phyloP scores from a whole-genome alignment of 2,329 filamentous ascomycete genomes.

The Talaromyces atroroseus region DNA sequence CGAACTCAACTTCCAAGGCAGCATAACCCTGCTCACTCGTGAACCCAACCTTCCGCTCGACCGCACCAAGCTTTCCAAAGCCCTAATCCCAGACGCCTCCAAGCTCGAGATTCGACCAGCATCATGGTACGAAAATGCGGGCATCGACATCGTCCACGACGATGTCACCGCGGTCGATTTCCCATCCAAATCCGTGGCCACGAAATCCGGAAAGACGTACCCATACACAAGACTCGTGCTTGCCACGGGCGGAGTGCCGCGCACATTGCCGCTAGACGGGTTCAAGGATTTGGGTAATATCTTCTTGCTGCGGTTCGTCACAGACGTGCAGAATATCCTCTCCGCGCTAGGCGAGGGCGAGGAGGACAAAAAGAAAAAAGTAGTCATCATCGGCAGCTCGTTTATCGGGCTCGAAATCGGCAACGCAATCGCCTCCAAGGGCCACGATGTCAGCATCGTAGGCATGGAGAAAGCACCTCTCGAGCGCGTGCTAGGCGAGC shows the following conservation, averaged over 20 bases:
- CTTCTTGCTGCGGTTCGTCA: conserved; percentile 73
- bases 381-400: conserved; percentile 84
- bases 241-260: conserved; percentile 77
- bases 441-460: conserved; percentile 78
- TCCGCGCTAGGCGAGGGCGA: conserved; percentile 58
- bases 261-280: conserved; percentile 69
- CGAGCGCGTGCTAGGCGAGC: conserved; percentile 74
- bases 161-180: conserved; percentile 75
- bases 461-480: conserved; percentile 84
- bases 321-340: conserved; percentile 72
- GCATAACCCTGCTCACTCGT: conserved; percentile 74
- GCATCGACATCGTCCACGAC: conserved; percentile 52
- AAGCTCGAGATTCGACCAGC: conserved; percentile 74
- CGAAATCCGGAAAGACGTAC: conserved; percentile 64
- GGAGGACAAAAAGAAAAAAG: conserved; percentile 70
- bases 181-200: conserved; percentile 63
- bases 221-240: conserved; percentile 84
- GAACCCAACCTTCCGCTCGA: conserved; percentile 88
- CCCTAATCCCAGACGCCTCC: conserved; percentile 70
- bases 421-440: conserved; percentile 64
- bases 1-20: conserved; percentile 71
- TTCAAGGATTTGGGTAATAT: conserved; percentile 84
- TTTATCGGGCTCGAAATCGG: conserved; percentile 99
- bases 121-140: conserved; percentile 66
- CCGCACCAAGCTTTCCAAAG: conserved; percentile 92